Base-by-base conservation (phyloP, 352 stramenopile genomes). In the Phytophthora citricola region DNA sequence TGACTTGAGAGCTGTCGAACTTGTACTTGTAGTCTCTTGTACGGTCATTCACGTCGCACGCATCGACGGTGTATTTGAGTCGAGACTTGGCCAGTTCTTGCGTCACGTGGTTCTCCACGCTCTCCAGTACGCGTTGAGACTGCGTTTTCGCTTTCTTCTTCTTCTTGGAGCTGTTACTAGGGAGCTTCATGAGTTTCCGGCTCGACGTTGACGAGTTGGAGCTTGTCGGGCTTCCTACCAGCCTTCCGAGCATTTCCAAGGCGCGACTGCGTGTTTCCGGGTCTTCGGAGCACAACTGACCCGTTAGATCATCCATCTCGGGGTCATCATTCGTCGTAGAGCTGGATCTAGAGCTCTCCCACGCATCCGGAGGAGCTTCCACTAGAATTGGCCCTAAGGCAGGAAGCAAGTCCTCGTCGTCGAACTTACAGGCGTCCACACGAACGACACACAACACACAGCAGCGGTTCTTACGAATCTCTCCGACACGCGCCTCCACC, bases 381-480 rank as follows among this genome's bases (percentile, higher is more conserved):
- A 89, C 58, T 20, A 89, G 56, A 20, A 78, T 60, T 0, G 76
- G 72, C 0, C 75, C 77, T 6, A 85, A 47, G 1, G 71, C 76
- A 5, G 69, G 44, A 8, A 81, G n/a, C 2, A 84, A 38, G 27
- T 85, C 72, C 26, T 83, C 75, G 48, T 86, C 75, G 22, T 84
- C 79, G 45, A 83, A 86, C 31, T 69, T 66, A 41, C 79, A 86
- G 11, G 62, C 34, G 59, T 89, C 77, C 7, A 86, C 77, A 22
- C 79, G 75, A 44, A 81, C 66, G n/a, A 89, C 69, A 32, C 79
- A 88, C 51, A 67, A 40, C 1, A 83, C 63, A 34, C 76, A 89
- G 53, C 53, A 73, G 20, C 77, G 79, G 34, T 78, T 84, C 64
- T 84, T 72, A 34, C 72, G 75, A 20, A 86, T 57, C 11, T 78